These are phyloP conservation scores for Chlorella sp. DNA, from an alignment of 139 green algal species.

Conservation along the genomic window DNA sequence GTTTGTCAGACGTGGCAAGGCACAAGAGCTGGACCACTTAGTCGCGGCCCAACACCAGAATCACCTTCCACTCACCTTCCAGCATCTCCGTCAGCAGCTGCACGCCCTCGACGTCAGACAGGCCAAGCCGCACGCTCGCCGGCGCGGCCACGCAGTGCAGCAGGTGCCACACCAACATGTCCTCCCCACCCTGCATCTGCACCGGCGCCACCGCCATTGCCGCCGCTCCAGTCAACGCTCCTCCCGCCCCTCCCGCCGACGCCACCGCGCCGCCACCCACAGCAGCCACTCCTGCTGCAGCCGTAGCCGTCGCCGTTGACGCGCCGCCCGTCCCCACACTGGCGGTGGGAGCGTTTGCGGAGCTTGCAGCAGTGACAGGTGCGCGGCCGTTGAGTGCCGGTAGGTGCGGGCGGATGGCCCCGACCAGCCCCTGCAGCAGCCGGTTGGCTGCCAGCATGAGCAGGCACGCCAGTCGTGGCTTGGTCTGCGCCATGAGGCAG, in stretches of 20 bases:
- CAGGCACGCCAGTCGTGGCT: not conserved
- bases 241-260: not conserved
- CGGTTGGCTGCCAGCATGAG: constrained; percentile 12
- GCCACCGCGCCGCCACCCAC: too few species aligned
- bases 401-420: not conserved
- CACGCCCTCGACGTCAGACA: constrained; percentile 11
- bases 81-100: constrained; percentile 27
- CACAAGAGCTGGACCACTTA: too few species aligned
- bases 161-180: constrained; percentile 25
- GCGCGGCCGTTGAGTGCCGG: too few species aligned
- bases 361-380: too few species aligned
- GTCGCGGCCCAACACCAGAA: too few species aligned
- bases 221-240: not conserved
- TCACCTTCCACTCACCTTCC: constrained; percentile 20
- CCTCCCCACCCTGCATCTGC: not conserved
- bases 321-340: not conserved
- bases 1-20: too few species aligned
- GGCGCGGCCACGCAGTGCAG: constrained; percentile 14
- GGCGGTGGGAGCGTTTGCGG: too few species aligned
- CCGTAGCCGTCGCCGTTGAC: too few species aligned
- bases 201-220: not conserved
- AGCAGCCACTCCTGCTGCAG: too few species aligned
- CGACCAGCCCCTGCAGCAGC: constrained; percentile 11
- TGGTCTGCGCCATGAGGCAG: not conserved
- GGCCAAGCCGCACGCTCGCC: not conserved